Percentiles rank a stretch among this genome's conserved stretches.
These are phyloP conservation scores for Nitzschia inconspicua DNA, from an alignment of 108 stramenopile species.

Conservation along the genomic window DNA sequence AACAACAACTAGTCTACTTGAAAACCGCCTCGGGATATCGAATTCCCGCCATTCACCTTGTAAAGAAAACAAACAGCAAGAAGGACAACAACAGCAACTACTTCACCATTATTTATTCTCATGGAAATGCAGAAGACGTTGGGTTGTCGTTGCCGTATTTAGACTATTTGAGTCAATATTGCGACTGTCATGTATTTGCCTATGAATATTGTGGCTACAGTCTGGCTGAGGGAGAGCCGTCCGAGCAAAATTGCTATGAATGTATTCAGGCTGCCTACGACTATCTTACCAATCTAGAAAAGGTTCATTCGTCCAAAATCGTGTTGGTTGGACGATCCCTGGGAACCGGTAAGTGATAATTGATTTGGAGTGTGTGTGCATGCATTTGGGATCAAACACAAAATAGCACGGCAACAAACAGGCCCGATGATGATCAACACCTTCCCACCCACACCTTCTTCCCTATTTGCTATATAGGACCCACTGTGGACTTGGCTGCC, in stretches of 20 bases:
- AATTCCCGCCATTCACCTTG: too few species aligned
- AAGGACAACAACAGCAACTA: too few species aligned
- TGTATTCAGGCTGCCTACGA: constrained; percentile 92
- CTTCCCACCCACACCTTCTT: too few species aligned
- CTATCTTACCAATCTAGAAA: constrained; percentile 50
- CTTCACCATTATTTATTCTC: constrained; percentile 84
- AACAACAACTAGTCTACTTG: neutral
- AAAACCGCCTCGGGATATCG: constrained; percentile 2
- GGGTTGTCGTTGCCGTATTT: constrained; percentile 89
- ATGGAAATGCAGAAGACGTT: constrained; percentile 92
- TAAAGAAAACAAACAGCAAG: too few species aligned
- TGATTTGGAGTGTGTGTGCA: too few species aligned
- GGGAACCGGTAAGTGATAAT: too few species aligned
- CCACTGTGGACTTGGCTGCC: constrained; percentile 88
- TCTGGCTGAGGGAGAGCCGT: constrained; percentile 39
- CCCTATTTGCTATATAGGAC: too few species aligned
- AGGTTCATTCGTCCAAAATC: constrained; percentile 75
- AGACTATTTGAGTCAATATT: constrained; percentile 58
- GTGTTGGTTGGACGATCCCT: constrained; percentile 86
- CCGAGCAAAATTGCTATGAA: constrained; percentile 77
- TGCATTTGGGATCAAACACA: too few species aligned
- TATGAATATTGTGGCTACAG: constrained; percentile 82
- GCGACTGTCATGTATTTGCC: constrained; percentile 88
- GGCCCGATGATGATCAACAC: too few species aligned
- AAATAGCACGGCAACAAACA: too few species aligned